Evolutionary conservation across 2,329 filamentous ascomycete species (phyloP).

Genomic region (Xylariaceae sp.): DNA sequence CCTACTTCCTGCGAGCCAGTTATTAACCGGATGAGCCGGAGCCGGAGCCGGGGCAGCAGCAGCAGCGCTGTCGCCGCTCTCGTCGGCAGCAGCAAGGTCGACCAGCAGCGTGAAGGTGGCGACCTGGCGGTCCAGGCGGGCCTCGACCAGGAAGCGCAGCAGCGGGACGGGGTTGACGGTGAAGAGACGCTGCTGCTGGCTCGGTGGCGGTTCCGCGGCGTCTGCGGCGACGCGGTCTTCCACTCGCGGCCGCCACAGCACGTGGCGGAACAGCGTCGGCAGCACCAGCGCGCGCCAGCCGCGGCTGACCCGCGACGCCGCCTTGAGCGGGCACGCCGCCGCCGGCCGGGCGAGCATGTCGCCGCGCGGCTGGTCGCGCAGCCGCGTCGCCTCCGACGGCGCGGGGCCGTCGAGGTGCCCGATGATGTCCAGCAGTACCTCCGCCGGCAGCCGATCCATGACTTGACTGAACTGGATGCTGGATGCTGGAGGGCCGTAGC

Average conservation of each 20-base stretch:
- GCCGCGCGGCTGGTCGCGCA: slow-evolving; percentile 42
- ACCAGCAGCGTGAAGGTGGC: slow-evolving; percentile 34
- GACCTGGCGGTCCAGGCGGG: slow-evolving; percentile 32
- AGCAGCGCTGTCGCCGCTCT: no score
- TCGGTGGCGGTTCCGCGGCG: no score
- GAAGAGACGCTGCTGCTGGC: slow-evolving; percentile 17
- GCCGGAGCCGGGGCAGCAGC: no score
- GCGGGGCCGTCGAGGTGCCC: slow-evolving; percentile 42
- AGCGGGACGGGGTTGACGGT: slow-evolving; percentile 28
- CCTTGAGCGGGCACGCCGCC: slow-evolving; percentile 41
- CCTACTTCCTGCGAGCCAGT: no score
- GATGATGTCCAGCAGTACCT: slow-evolving; percentile 52
- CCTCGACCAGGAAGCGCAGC: slow-evolving; percentile 30
- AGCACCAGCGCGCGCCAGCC: slow-evolving; percentile 44
- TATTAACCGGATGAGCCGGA: no score
- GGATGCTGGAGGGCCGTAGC: no score
- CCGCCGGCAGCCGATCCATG: slow-evolving; percentile 45
- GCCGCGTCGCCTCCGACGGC: slow-evolving; percentile 35
- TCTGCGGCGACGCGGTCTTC: no score
- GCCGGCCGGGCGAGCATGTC: slow-evolving; percentile 30
- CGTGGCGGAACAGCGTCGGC: slow-evolving; percentile 51
- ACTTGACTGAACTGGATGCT: no score
- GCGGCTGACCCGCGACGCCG: slow-evolving; percentile 44
- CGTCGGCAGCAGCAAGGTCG: no score
- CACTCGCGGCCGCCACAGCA: slow-evolving; percentile 30